Conservation (phyloP, 345 rosid genomes). For the Camelina laxa region DNA sequence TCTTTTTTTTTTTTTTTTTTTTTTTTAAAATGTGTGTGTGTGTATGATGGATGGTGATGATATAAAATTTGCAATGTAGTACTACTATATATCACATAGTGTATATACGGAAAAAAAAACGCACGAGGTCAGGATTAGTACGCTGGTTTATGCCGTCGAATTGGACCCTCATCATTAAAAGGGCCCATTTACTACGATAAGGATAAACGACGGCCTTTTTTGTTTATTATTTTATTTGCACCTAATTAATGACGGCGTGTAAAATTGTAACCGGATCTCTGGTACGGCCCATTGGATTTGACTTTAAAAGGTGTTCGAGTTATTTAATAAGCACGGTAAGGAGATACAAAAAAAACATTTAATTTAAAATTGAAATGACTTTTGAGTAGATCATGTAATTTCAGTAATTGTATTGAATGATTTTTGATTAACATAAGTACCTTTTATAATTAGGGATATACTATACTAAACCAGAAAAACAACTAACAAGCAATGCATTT, state of each 20-base stretch:
- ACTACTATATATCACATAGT: not conserved
- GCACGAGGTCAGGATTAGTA: slow-evolving; percentile 45
- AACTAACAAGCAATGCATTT: too few relatives aligned
- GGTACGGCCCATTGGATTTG: not conserved
- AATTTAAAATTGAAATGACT: too few relatives aligned
- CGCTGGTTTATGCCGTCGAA: slow-evolving; percentile 47
- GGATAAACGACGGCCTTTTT: slow-evolving; percentile 40
- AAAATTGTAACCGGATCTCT: not conserved
- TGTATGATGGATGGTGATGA: slow-evolving; percentile 30
- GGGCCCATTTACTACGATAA: slow-evolving; percentile 23
- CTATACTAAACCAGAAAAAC: too few relatives aligned
- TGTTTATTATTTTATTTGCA: not conserved
- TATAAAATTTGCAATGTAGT: not conserved
- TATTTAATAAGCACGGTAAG: too few relatives aligned
- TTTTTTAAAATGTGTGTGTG: too few relatives aligned
- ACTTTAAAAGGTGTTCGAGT: not conserved
- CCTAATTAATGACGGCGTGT: slow-evolving; percentile 40
- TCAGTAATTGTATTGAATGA: too few relatives aligned
- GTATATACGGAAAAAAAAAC: not conserved
- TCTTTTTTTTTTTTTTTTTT: too few relatives aligned
- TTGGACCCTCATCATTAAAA: slow-evolving; percentile 46
- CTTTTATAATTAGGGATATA: too few relatives aligned
- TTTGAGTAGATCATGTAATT: too few relatives aligned
- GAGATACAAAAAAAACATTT: too few relatives aligned
- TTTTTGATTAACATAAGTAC: too few relatives aligned